These are phyloP conservation scores for Curvularia spicifera DNA, from an alignment of 2,329 filamentous ascomycete genomes.

Conservation along the genomic window DNA sequence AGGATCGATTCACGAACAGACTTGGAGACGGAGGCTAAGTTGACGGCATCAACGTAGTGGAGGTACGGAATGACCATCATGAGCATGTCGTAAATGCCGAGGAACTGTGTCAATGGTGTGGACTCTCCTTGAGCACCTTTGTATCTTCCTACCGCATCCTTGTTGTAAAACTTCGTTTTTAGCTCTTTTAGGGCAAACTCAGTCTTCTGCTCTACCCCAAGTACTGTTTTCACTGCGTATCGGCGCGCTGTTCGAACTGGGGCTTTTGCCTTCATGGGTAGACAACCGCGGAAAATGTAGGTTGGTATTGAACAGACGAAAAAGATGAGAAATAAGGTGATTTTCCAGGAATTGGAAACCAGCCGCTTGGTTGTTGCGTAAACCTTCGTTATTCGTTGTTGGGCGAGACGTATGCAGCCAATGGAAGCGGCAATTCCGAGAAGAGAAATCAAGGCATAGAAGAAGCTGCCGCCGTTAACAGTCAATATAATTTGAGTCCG, in stretches of 20 bases:
- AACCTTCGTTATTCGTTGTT: constrained; percentile 5
- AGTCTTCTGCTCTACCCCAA: constrained; percentile 19
- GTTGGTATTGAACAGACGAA: constrained; percentile 18
- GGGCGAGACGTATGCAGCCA: background rate
- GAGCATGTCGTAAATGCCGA: constrained; percentile 42
- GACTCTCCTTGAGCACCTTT: constrained; percentile 8
- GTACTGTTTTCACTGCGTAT: constrained; percentile 23
- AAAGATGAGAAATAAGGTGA: background rate
- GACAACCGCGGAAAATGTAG: constrained; percentile 23
- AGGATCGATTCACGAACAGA: constrained; percentile 33
- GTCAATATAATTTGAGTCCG: background rate
- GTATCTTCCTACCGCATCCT: constrained; percentile 4
- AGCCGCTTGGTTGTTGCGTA: background rate
- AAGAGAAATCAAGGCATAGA: constrained; percentile 23
- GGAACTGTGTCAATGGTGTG: constrained; percentile 30
- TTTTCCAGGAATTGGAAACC: background rate
- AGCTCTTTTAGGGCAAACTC: constrained; percentile 20
- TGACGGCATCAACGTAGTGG: constrained; percentile 37
- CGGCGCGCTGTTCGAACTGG: constrained; percentile 26
- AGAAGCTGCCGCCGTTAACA: constrained; percentile 10
- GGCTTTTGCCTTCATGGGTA: constrained; percentile 26
- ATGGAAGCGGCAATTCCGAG: constrained; percentile 19
- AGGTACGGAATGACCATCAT: constrained; percentile 34
- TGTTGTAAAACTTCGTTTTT: constrained; percentile 7
- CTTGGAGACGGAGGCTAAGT: constrained; percentile 34